Percentiles rank a stretch among this genome's conserved stretches.
Evolutionary conservation across 2,329 filamentous ascomycete genomes (phyloP).

Genomic region (Neofusicoccum cordaticola): DNA sequence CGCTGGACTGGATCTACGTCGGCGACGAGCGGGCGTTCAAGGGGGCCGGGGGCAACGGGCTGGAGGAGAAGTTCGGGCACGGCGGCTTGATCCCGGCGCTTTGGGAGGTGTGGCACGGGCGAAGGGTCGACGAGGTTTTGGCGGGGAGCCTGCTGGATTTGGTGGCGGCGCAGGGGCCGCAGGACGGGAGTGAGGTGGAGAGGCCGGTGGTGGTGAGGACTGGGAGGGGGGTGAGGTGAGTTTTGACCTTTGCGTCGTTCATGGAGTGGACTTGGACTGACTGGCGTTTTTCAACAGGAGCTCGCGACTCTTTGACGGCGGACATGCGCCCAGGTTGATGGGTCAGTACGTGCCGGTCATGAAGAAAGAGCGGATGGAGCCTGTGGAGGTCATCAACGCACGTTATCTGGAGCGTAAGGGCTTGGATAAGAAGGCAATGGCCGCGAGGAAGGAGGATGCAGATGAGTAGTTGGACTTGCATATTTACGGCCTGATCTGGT

Average conservation of each 20-base stretch:
- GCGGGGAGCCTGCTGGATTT: constrained; percentile 70
- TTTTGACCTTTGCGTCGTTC: neutral
- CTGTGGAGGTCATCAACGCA: constrained; percentile 61
- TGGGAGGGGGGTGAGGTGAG: constrained; percentile 2
- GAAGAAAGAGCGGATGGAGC: constrained; percentile 55
- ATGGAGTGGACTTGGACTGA: neutral
- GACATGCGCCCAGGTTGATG: constrained; percentile 51
- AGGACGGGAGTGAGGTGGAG: constrained; percentile 13
- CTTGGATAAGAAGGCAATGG: constrained; percentile 22
- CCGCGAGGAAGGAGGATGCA: neutral
- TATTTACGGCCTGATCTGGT: neutral
- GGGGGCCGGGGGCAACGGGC: constrained; percentile 39
- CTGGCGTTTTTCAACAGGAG: constrained; percentile 27
- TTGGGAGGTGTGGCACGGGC: constrained; percentile 79
- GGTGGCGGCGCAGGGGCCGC: constrained; percentile 43
- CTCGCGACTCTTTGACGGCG: constrained; percentile 58
- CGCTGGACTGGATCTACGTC: constrained; percentile 74
- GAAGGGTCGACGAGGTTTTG: constrained; percentile 87
- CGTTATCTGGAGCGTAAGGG: constrained; percentile 55
- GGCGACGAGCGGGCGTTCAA: constrained; percentile 60
- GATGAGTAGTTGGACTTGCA: neutral
- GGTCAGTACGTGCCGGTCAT: constrained; percentile 59
- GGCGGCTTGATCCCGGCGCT: constrained; percentile 51
- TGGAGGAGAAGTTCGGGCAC: constrained; percentile 35
- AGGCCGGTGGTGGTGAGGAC: neutral